phyloP scores from a whole-genome alignment of 2,329 filamentous ascomycete genomes.

The Stagonosporopsis rhizophila region DNA sequence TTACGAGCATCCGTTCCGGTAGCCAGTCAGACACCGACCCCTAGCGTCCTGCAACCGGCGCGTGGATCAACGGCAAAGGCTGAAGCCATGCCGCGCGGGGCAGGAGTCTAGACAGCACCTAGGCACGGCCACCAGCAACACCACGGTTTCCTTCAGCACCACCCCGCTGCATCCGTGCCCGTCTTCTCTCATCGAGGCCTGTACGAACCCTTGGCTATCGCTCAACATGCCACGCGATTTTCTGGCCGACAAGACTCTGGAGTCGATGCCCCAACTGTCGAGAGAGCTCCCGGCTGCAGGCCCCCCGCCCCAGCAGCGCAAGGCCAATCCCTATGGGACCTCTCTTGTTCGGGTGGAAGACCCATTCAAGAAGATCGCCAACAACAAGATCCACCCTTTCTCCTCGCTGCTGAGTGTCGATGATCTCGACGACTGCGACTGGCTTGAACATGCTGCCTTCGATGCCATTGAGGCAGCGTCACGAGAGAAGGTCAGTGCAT shows the following conservation, averaged over 20 bases:
- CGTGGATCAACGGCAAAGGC: conserved; percentile 18
- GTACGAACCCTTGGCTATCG: conserved; percentile 8
- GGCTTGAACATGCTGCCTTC: conserved; percentile 65
- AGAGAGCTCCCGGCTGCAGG: conserved; percentile 35
- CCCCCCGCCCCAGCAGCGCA: conserved; percentile 20
- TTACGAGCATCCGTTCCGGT: conserved; percentile 4
- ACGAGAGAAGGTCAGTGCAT: conserved; percentile 64
- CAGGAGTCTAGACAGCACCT: conserved; percentile 21
- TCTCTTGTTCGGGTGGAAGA: conserved; percentile 31
- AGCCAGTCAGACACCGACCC: conserved; percentile 1
- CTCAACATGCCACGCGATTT: conserved; percentile 55
- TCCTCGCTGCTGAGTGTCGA: conserved; percentile 74
- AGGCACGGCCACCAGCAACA: conserved; percentile 22
- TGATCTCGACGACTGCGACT: conserved; percentile 68
- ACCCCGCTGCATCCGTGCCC: conserved; percentile 17
- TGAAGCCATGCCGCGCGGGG: conserved; percentile 14
- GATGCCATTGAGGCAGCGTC: conserved; percentile 64
- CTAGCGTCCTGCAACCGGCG: conserved; percentile 10
- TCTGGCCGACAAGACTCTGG: conserved; percentile 46
- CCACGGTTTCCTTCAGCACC: conserved; percentile 16
- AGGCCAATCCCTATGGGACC: conserved; percentile 11
- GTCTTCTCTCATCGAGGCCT: conserved; percentile 2
- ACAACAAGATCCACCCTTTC: conserved; percentile 72
- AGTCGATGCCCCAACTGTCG: conserved; percentile 48
- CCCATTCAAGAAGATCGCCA: conserved; percentile 36